Evolutionary conservation across 805 yeast genomes (phyloP), one percentile per base, ranked within the genome.

Genomic region (Wickerhamiella hasegawae): DNA sequence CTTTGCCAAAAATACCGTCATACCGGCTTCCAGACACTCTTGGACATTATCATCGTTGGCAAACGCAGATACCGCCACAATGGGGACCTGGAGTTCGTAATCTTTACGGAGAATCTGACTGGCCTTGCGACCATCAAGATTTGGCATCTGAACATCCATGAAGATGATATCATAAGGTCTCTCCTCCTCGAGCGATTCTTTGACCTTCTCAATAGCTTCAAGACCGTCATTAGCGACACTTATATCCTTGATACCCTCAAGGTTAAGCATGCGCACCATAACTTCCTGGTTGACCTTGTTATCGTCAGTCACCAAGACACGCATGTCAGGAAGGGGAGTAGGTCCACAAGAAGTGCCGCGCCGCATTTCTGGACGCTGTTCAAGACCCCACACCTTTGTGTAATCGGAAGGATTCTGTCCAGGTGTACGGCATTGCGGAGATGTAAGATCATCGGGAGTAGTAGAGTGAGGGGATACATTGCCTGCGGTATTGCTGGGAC

Each of bases 91-190:
- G 49, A 69, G 80, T 4, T 66, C 59, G 40, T 79, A 54, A 30
- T 77, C 74, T 14, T 62, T 57, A 31, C 95, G 63, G 24, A 87
- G 77, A 48, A 68, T 63, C 41, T 63, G 71, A 0, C 97, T 84
- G 0, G 96, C 94, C 18, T 73, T 63, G 21, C 85, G 59, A 3
- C 98, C 98, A 53, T 87, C 96, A 45, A 84, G 65, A 47, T 72
- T 76, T 4, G 97, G 97, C 97, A 85, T 87, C 57, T 87, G 96
- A 34, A 87, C 92, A 55, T 87, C 98, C 98, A 87, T 87, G 51
- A 87, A 81, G 2, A 90, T 71, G 36, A 87, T 57, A 52, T 82
- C 87, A 52, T 65, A 83, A 20, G 39, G 38, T 21, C 39, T 16
- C 18, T 42, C 44, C 3, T 33, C 40, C 4, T 35, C 43, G 18